phyloP scores from a whole-genome alignment of 306 rosid genomes.

The Nissolia schottii region DNA sequence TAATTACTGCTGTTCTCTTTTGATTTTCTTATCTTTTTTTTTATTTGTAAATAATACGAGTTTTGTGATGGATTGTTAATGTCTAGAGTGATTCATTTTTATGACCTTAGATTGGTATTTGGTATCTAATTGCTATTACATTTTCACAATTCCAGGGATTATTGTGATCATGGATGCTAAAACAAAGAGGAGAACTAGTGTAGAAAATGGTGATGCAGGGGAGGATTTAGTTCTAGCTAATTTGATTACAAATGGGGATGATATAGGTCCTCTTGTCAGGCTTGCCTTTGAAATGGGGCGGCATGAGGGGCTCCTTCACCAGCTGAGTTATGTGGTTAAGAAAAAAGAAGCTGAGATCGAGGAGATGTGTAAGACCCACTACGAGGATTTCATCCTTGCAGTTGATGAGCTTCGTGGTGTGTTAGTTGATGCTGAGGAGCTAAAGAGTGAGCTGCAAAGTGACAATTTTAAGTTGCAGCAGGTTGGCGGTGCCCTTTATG shows the following conservation, averaged over 20 bases:
- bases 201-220: conserved; percentile 64
- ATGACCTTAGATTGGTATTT: background rate
- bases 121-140: background rate
- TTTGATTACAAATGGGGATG: conserved; percentile 76
- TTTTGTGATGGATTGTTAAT: background rate
- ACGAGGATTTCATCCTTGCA: conserved; percentile 88
- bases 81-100: background rate
- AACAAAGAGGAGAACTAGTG: conserved; percentile 50
- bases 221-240: conserved; percentile 72
- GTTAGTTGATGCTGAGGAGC: conserved; percentile 89
- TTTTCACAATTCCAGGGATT: conserved; percentile 22
- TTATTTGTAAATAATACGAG: background rate
- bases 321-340: conserved; percentile 65
- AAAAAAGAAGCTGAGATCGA: conserved; percentile 87
- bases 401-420: conserved; percentile 94
- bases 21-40: conserved; percentile 8
- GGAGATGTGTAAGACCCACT: conserved; percentile 92
- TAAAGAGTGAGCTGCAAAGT: conserved; percentile 70
- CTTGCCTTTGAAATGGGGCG: conserved; percentile 79
- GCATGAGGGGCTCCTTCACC: conserved; percentile 75
- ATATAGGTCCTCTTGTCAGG: conserved; percentile 86
- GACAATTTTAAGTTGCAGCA: conserved; percentile 88
- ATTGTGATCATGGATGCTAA: conserved; percentile 51
- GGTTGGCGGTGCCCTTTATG: conserved; percentile 74
- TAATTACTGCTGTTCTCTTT: background rate